Percentiles rank a stretch among this genome's conserved stretches.
phyloP scores from a whole-genome alignment of 495 filamentous ascomycete species.

The Hypoxylon subgilvum region DNA sequence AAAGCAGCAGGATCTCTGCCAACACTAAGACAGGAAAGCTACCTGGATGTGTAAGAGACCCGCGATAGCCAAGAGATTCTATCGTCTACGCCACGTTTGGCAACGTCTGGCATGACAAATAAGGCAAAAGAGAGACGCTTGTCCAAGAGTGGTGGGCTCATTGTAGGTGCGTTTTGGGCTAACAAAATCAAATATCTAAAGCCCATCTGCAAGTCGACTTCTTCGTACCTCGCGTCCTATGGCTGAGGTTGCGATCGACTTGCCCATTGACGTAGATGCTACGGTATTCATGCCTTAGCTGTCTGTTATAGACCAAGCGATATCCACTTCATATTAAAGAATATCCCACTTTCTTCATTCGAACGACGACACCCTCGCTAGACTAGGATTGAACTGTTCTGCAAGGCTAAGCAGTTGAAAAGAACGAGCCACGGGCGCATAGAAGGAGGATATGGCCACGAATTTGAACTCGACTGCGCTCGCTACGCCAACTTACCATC shows the following conservation, averaged over 20 bases:
- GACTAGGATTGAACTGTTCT: background rate
- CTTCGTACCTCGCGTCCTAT: background rate
- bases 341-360: constrained; percentile 20
- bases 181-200: background rate
- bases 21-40: constrained; percentile 16
- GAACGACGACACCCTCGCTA: background rate
- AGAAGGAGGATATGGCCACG: background rate
- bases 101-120: constrained; percentile 18
- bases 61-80: constrained; percentile 19
- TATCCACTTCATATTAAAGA: constrained; percentile 8
- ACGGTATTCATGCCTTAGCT: background rate
- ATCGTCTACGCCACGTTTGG: constrained; percentile 3
- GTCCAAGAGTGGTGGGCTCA: background rate
- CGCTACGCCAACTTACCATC: background rate
- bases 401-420: background rate
- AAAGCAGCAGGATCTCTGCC: constrained; percentile 16
- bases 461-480: background rate
- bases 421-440: background rate
- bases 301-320: constrained; percentile 18
- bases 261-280: constrained; percentile 4
- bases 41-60: constrained; percentile 21
- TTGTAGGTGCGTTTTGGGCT: background rate
- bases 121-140: background rate
- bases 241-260: constrained; percentile 11
- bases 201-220: background rate